phyloP scores from a whole-genome alignment of 108 stramenopile genomes.

The Aureococcus anophagefferens region DNA sequence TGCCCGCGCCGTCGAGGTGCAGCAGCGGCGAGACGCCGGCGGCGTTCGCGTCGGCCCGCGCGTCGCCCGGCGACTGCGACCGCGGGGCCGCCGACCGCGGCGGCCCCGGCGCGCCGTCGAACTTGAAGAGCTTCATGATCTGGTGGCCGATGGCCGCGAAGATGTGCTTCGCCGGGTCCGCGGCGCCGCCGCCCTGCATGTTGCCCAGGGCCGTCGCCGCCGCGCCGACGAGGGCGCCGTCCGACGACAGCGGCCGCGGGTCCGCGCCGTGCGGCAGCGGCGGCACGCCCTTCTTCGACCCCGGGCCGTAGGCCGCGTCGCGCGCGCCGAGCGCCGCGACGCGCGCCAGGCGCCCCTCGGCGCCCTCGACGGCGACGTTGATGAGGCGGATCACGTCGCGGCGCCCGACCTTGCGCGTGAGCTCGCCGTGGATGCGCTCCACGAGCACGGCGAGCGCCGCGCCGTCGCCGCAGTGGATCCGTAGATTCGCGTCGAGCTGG shows the following conservation, averaged over 20 bases:
- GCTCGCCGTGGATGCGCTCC: background rate
- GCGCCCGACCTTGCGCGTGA: background rate
- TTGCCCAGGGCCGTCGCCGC: background rate
- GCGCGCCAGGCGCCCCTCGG: background rate
- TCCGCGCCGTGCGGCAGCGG: background rate
- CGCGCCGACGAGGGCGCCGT: background rate
- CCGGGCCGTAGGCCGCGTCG: background rate
- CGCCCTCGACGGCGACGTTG: background rate
- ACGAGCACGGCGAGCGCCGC: background rate
- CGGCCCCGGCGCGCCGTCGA: too few relatives aligned
- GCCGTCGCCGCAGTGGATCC: background rate
- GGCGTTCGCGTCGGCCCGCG: too few relatives aligned
- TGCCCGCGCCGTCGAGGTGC: too few relatives aligned
- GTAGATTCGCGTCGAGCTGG: background rate
- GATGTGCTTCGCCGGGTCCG: background rate
- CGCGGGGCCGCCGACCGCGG: too few relatives aligned
- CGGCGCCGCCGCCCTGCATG: background rate
- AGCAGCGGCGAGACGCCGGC: too few relatives aligned
- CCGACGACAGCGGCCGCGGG: background rate
- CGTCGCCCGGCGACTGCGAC: too few relatives aligned
- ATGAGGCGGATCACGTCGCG: background rate
- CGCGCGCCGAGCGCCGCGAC: background rate
- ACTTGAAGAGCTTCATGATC: too few relatives aligned
- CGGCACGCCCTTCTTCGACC: background rate
- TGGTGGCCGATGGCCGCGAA: too few relatives aligned